These are phyloP conservation scores for Multifurca ochricompacta DNA, from an alignment of 768 basidiomycete species.

Conservation along the genomic window DNA sequence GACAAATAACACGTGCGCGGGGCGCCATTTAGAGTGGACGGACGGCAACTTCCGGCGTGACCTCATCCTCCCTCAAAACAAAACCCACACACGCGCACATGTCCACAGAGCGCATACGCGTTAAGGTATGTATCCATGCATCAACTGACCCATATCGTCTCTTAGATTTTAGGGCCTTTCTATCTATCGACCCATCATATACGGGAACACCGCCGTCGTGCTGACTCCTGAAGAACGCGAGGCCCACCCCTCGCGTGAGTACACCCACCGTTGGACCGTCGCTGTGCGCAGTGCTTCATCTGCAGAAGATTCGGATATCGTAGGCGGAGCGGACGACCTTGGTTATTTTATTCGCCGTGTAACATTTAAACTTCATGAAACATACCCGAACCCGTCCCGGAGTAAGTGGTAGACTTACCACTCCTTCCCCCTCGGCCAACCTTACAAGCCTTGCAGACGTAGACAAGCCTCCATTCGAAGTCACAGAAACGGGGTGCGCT, in stretches of 20 bases:
- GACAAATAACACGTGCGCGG: slow-evolving; percentile 29
- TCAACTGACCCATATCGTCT: slow-evolving; percentile 7
- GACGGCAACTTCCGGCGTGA: background rate
- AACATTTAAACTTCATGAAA: slow-evolving; percentile 96
- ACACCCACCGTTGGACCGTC: slow-evolving; percentile 96
- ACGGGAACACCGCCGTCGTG: slow-evolving; percentile 86
- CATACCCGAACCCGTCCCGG: slow-evolving; percentile 83
- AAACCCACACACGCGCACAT: slow-evolving; percentile 31
- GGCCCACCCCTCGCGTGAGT: slow-evolving; percentile 49
- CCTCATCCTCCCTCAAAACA: background rate
- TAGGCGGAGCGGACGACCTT: slow-evolving; percentile 87
- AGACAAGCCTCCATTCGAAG: slow-evolving; percentile 90
- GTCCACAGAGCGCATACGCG: slow-evolving; percentile 67
- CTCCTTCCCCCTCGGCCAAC: background rate
- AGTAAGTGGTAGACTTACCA: slow-evolving; percentile 45
- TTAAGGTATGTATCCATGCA: slow-evolving; percentile 48
- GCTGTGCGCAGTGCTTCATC: slow-evolving; percentile 87
- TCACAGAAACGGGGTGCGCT: slow-evolving; percentile 89
- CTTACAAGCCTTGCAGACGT: slow-evolving; percentile 44
- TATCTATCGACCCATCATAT: slow-evolving; percentile 87
- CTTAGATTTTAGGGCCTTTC: slow-evolving; percentile 57
- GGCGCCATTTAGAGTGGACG: slow-evolving; percentile 14
- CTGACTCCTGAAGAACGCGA: slow-evolving; percentile 68
- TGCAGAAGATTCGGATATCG: slow-evolving; percentile 58
- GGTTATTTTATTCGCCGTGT: slow-evolving; percentile 92